Percentiles rank a stretch among this genome's conserved stretches.
Evolutionary conservation across 345 rosid genomes (phyloP).

Genomic region (Hevea brasiliensis): DNA sequence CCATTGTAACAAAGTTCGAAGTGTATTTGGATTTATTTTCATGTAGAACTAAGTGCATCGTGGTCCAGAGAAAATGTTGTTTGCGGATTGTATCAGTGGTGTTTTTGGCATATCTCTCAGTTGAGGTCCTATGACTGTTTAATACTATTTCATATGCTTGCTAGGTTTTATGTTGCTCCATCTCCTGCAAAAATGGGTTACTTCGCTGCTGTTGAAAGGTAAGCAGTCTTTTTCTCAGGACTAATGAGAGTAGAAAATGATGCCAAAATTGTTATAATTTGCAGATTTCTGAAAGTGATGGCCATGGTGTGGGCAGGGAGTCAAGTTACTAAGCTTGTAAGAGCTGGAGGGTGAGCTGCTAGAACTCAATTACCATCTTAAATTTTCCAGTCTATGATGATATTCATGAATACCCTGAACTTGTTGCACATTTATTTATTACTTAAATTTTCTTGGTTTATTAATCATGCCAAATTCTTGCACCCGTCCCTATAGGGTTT

Average conservation of each 20-base stretch:
- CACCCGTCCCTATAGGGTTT: background rate
- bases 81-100: background rate
- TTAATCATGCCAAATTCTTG: background rate
- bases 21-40: background rate
- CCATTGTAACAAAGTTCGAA: background rate
- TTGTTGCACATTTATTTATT: background rate
- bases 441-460: background rate
- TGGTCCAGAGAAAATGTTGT: background rate
- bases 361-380: background rate
- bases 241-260: constrained; percentile 15
- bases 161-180: constrained; percentile 86
- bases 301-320: constrained; percentile 99
- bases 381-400: background rate
- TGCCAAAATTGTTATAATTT: constrained; percentile 22
- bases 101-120: background rate
- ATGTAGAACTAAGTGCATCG: background rate
- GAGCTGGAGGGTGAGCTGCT: constrained; percentile 85
- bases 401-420: background rate
- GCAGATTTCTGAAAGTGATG: constrained; percentile 84
- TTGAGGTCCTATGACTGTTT: background rate
- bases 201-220: constrained; percentile 78
- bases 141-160: constrained; percentile 14
- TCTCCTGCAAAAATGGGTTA: constrained; percentile 82
- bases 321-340: constrained; percentile 80
- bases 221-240: constrained; percentile 17